Conservation (phyloP, 345 rosid genomes). For the Physaria fendleri region DNA sequence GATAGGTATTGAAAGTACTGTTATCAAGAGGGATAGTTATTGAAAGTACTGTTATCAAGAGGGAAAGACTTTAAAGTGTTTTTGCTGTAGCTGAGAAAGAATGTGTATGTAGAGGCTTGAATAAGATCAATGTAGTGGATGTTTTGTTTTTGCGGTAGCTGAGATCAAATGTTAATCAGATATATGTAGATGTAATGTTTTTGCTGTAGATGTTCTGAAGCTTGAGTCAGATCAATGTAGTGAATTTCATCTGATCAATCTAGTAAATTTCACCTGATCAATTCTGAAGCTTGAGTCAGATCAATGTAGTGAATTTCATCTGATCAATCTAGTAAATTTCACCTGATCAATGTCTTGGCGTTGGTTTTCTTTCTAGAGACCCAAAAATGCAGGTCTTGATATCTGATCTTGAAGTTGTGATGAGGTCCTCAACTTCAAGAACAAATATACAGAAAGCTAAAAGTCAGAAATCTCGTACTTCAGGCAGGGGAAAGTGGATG, state of each 20-base stretch:
- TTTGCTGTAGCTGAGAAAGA: neutral
- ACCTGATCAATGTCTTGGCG: conserved; percentile 41
- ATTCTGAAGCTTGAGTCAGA: neutral
- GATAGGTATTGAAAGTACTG: too few species aligned
- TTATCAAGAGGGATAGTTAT: too few species aligned
- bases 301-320: neutral
- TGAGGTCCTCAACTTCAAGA: conserved; percentile 61
- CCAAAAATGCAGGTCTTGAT: conserved; percentile 84
- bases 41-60: too few species aligned
- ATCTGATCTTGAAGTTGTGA: conserved; percentile 75
- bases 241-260: neutral
- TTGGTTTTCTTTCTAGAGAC: conserved; percentile 79
- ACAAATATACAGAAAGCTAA: conserved; percentile 47
- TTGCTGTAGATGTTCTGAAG: neutral
- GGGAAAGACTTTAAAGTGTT: neutral
- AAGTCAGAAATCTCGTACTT: conserved; percentile 41
- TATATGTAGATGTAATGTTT: neutral
- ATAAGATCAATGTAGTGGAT: neutral
- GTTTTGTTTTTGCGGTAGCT: neutral
- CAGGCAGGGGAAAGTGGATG: conserved; percentile 93
- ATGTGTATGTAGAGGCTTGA: neutral
- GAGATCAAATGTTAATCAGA: neutral
- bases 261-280: neutral
- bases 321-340: neutral
- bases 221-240: neutral